Conservation (phyloP, 148 eudicot species). For the Rhododendron henanense region DNA sequence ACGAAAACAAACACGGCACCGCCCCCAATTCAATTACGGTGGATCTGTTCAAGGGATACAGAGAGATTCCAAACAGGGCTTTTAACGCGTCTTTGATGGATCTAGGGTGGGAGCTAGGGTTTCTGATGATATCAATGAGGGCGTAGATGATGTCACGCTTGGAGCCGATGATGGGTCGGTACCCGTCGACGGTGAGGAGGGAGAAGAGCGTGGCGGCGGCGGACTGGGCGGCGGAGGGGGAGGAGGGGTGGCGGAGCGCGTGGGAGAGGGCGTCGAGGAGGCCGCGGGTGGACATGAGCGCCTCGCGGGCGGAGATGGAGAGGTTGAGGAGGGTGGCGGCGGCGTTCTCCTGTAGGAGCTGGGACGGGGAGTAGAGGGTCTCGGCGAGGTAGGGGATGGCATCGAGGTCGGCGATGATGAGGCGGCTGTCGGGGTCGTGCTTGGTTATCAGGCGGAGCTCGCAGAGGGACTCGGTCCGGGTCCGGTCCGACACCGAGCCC, state of each 20-base stretch:
- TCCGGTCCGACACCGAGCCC: constrained; percentile 68
- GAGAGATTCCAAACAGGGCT: constrained; percentile 67
- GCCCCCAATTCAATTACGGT: constrained; percentile 60
- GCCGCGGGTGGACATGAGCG: constrained; percentile 52
- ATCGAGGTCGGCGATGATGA: constrained; percentile 57
- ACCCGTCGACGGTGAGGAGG: constrained; percentile 37
- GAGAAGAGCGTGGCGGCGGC: constrained; percentile 66
- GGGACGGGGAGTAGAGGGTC: constrained; percentile 49
- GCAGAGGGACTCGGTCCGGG: constrained; percentile 63
- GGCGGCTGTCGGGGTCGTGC: constrained; percentile 59
- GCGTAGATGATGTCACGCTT: constrained; percentile 64
- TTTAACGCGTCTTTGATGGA: constrained; percentile 63
- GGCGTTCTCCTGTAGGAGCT: constrained; percentile 58
- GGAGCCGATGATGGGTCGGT: constrained; percentile 63
- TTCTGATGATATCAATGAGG: constrained; percentile 50
- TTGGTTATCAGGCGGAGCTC: constrained; percentile 79
- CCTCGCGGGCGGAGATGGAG: constrained; percentile 53
- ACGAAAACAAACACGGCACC: constrained; percentile 42
- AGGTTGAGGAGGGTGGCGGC: constrained; percentile 75
- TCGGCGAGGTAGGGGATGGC: constrained; percentile 68
- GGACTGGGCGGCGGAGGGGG: constrained; percentile 49
- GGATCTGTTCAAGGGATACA: constrained; percentile 44
- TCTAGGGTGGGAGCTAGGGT: constrained; percentile 28
- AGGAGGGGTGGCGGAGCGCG: constrained; percentile 46
- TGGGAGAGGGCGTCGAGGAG: constrained; percentile 75